phyloP scores from a whole-genome alignment of 805 yeast species.

The Barnettozyma sucrosica region DNA sequence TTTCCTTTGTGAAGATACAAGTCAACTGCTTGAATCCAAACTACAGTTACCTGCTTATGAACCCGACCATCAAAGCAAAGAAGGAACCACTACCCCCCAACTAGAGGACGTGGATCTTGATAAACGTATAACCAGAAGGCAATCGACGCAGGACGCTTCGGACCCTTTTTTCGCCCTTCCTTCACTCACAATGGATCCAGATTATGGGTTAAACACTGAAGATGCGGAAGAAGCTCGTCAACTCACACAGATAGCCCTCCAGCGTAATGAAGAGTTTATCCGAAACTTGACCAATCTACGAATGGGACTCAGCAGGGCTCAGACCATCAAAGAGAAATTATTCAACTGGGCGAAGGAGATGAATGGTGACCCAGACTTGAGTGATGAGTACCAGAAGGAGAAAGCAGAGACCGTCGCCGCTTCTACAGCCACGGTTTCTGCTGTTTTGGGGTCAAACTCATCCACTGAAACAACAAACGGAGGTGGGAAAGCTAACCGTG shows the following conservation, averaged over 20 bases:
- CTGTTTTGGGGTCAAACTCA: not conserved
- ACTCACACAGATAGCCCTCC: constrained; percentile 70
- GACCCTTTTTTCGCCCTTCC: constrained; percentile 72
- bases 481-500: constrained; percentile 4
- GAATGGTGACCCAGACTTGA: constrained; percentile 54
- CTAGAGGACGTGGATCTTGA: constrained; percentile 20
- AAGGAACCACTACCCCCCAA: constrained; percentile 5
- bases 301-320: constrained; percentile 71
- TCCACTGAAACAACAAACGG: constrained; percentile 5
- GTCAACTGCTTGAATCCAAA: constrained; percentile 54
- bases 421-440: constrained; percentile 25
- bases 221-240: constrained; percentile 68
- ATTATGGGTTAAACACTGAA: constrained; percentile 46
- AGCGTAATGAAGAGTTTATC: constrained; percentile 81
- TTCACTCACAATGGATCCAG: constrained; percentile 33
- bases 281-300: constrained; percentile 71
- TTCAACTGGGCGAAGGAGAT: constrained; percentile 83
- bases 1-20: constrained; percentile 83
- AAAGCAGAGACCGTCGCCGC: constrained; percentile 19
- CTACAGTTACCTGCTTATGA: constrained; percentile 66
- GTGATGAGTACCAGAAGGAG: constrained; percentile 32
- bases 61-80: constrained; percentile 33
- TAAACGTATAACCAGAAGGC: constrained; percentile 27
- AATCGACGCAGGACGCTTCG: constrained; percentile 25
- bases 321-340: constrained; percentile 63